Conservation (phyloP, 768 basidiomycete species). For the Clitopilus passeckerianus region DNA sequence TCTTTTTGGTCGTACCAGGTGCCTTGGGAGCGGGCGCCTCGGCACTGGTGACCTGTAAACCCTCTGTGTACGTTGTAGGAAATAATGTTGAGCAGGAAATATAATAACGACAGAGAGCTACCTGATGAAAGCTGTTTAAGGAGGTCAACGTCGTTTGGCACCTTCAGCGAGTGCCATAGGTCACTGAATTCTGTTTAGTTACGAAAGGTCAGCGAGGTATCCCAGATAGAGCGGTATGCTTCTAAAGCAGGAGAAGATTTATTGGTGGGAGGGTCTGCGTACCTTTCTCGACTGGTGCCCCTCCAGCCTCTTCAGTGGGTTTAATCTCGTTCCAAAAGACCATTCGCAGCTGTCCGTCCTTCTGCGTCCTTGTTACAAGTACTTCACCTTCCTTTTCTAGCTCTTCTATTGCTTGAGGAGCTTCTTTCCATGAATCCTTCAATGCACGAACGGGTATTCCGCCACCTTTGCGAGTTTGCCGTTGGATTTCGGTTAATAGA, state of each 20-base stretch:
- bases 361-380: slow-evolving; percentile 78
- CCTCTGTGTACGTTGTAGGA: slow-evolving; percentile 42
- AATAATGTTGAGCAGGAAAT: slow-evolving; percentile 3
- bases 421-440: slow-evolving; percentile 91
- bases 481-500: slow-evolving; percentile 80
- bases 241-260: not conserved
- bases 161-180: slow-evolving; percentile 80
- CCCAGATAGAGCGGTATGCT: not conserved
- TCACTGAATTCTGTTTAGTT: slow-evolving; percentile 69
- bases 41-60: slow-evolving; percentile 73
- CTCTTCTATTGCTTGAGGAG: slow-evolving; percentile 79
- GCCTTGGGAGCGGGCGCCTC: slow-evolving; percentile 53
- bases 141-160: slow-evolving; percentile 83
- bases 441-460: slow-evolving; percentile 80
- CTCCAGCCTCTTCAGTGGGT: slow-evolving; percentile 66
- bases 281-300: slow-evolving; percentile 79
- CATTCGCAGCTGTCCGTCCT: slow-evolving; percentile 79
- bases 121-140: slow-evolving; percentile 73
- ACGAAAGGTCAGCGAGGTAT: slow-evolving; percentile 7
- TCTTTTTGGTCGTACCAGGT: slow-evolving; percentile 53
- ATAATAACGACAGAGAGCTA: slow-evolving; percentile 20
- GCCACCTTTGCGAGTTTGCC: slow-evolving; percentile 77
- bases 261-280: not conserved
- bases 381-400: slow-evolving; percentile 88
- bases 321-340: slow-evolving; percentile 92